Percentiles rank a stretch among this genome's conserved stretches.
These are phyloP conservation scores for Mucor piriformis DNA, from an alignment of 371 early-diverging fungal species.

Conservation along the genomic window DNA sequence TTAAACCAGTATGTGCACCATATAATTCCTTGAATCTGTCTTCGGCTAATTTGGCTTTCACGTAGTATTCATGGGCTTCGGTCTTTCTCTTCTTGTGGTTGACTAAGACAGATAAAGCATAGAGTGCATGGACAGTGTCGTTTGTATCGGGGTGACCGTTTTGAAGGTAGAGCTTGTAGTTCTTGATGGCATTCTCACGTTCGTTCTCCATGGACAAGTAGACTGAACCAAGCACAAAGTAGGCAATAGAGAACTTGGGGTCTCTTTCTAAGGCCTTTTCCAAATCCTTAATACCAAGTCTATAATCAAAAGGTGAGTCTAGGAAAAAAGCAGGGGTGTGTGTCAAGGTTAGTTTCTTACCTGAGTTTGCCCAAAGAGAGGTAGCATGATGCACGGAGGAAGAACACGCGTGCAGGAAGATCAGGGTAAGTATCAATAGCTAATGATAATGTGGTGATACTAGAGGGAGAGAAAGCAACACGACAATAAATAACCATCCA, in stretches of 20 bases:
- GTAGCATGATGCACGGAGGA: slow-evolving; percentile 67
- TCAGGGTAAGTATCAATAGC: slow-evolving; percentile 63
- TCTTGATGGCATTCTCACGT: slow-evolving; percentile 55
- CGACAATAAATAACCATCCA: too few species aligned
- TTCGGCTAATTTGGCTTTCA: slow-evolving; percentile 59
- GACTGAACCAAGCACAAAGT: slow-evolving; percentile 63
- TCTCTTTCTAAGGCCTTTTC: slow-evolving; percentile 55
- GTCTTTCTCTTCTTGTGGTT: slow-evolving; percentile 57
- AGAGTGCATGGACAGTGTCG: slow-evolving; percentile 60
- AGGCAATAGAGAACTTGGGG: slow-evolving; percentile 55
- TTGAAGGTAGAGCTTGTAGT: slow-evolving; percentile 59
- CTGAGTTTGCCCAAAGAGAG: slow-evolving; percentile 57
- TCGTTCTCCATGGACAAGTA: slow-evolving; percentile 57
- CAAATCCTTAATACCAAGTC: slow-evolving; percentile 64
- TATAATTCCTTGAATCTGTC: slow-evolving; percentile 59
- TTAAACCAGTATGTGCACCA: slow-evolving; percentile 57
- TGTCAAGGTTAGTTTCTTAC: slow-evolving; percentile 19
- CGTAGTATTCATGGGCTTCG: slow-evolving; percentile 56
- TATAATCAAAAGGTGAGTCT: background rate
- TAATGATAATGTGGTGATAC: slow-evolving; percentile 61
- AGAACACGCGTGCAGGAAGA: slow-evolving; percentile 61
- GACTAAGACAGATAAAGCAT: slow-evolving; percentile 57
- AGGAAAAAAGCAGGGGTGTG: background rate
- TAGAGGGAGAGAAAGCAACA: slow-evolving; percentile 4
- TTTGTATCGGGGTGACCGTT: slow-evolving; percentile 62